These are phyloP conservation scores for Royoungia palumana DNA, from an alignment of 768 basidiomycete genomes.

Conservation along the genomic window DNA sequence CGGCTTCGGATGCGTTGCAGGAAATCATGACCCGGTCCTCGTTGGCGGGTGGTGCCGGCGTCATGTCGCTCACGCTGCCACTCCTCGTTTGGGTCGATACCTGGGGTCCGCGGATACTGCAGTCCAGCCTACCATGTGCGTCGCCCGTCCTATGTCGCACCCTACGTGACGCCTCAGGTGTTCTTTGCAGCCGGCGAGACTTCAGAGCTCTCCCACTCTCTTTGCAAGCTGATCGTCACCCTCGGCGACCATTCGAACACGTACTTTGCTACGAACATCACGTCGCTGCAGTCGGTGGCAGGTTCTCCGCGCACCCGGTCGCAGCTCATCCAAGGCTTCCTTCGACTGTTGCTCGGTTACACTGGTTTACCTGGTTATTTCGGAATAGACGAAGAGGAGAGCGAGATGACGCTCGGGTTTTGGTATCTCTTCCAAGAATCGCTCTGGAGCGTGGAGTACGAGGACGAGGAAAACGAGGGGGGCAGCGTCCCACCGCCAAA, in stretches of 20 bases:
- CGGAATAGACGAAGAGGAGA: constrained; percentile 83
- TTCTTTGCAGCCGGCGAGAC: constrained; percentile 27
- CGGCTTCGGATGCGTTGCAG: constrained; percentile 68
- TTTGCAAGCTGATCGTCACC: constrained; percentile 78
- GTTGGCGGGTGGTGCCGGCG: constrained; percentile 65
- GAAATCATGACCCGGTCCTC: constrained; percentile 77
- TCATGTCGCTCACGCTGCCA: constrained; percentile 76
- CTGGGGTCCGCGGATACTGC: constrained; percentile 47
- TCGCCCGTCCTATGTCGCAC: constrained; percentile 1
- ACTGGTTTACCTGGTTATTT: constrained; percentile 75
- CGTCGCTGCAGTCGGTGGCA: constrained; percentile 40
- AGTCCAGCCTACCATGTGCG: constrained; percentile 36
- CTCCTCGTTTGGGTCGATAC: constrained; percentile 74
- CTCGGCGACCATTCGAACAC: constrained; percentile 83
- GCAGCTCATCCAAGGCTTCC: constrained; percentile 63
- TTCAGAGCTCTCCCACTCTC: constrained; percentile 59
- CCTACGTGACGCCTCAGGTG: neutral
- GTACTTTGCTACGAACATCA: constrained; percentile 70
- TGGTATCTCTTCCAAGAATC: constrained; percentile 93
- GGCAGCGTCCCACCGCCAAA: constrained; percentile 15
- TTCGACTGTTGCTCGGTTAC: constrained; percentile 68
- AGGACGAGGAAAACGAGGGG: constrained; percentile 33
- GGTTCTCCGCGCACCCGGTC: constrained; percentile 39
- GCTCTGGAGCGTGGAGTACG: constrained; percentile 66
- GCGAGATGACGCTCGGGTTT: constrained; percentile 82